phyloP scores from a whole-genome alignment of 306 rosid genomes.

The Gynostemma pentaphyllum region DNA sequence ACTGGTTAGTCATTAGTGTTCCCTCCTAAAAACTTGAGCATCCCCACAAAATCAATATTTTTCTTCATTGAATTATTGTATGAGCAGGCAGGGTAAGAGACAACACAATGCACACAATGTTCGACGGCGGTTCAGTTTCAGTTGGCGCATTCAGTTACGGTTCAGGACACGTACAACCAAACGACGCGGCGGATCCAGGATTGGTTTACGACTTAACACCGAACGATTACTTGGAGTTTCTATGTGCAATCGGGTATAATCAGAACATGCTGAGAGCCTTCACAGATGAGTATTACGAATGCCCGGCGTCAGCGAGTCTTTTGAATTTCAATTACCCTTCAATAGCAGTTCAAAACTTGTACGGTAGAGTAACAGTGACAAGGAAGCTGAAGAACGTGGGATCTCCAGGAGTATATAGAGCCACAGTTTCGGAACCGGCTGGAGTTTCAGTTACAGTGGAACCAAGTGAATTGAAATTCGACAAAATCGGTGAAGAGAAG shows the following conservation, averaged over 20 bases:
- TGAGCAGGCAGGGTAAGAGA: conserved; percentile 42
- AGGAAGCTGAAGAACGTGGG: conserved; percentile 59
- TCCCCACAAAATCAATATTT: background rate
- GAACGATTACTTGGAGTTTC: conserved; percentile 46
- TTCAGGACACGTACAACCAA: conserved; percentile 52
- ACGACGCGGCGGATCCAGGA: conserved; percentile 66
- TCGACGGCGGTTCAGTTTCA: conserved; percentile 6
- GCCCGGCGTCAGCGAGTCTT: conserved; percentile 19
- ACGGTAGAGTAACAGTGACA: conserved; percentile 25
- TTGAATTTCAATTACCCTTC: conserved; percentile 65
- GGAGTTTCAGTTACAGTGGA: conserved; percentile 34
- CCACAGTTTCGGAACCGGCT: conserved; percentile 14
- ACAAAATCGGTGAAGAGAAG: conserved; percentile 35
- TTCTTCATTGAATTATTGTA: background rate
- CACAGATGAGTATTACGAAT: conserved; percentile 10
- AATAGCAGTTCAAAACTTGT: conserved; percentile 29
- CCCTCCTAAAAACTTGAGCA: background rate
- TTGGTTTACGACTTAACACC: conserved; percentile 48
- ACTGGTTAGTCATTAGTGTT: background rate
- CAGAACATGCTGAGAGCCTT: conserved; percentile 15
- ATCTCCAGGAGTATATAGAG: conserved; percentile 31
- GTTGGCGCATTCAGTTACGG: conserved; percentile 50
- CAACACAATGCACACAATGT: conserved; percentile 31
- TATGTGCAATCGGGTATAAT: conserved; percentile 41
- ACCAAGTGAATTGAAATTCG: conserved; percentile 37